A percentile compares a stretch with the other conserved stretches of the same genome.
Evolutionary conservation across 2,329 filamentous ascomycete genomes (phyloP).

Genomic region (Aspergillus tanneri): DNA sequence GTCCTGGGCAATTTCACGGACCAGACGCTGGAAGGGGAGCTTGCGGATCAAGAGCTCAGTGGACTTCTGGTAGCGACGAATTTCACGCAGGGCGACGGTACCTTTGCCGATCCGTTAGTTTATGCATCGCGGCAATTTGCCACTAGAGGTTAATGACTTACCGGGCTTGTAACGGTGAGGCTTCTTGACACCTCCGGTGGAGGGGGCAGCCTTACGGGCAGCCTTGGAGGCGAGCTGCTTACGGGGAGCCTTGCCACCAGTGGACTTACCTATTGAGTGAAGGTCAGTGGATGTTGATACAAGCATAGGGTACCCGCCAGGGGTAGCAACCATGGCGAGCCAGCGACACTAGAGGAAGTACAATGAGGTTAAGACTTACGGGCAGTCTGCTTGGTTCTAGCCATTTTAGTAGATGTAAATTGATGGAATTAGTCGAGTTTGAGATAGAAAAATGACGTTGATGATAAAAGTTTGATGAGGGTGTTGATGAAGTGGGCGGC

Average conservation of each 20-base stretch:
- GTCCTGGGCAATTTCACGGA: conserved; percentile 94
- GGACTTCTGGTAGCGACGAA: conserved; percentile 96
- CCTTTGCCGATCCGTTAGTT: conserved; percentile 43
- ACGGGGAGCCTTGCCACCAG: conserved; percentile 70
- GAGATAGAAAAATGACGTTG: conserved; percentile 31
- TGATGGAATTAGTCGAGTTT: conserved; percentile 29
- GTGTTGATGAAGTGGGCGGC: conserved; percentile 11
- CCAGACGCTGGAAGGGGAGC: conserved; percentile 95
- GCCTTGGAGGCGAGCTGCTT: conserved; percentile 99
- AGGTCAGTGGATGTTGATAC: conserved; percentile 24
- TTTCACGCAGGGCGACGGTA: conserved; percentile 97
- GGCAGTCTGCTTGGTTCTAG: conserved; percentile 55
- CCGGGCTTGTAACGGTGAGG: conserved; percentile 86
- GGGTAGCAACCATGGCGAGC: conserved; percentile 20
- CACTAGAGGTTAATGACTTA: conserved; percentile 30
- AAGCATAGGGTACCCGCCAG: conserved; percentile 14
- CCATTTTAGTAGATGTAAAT: conserved; percentile 42
- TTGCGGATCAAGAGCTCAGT: conserved; percentile 96
- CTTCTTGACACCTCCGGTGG: conserved; percentile 97
- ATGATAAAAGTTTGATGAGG: conserved; percentile 31
- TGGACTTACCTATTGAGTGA: conserved; percentile 63
- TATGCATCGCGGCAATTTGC: background rate
- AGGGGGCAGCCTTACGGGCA: conserved; percentile 95
- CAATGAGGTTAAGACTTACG: conserved; percentile 43
- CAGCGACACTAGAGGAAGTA: conserved; percentile 17